Percentiles rank a stretch among this genome's conserved stretches.
Conservation (phyloP, 2,329 filamentous ascomycete genomes). For the Biscogniauxia mediterranea region DNA sequence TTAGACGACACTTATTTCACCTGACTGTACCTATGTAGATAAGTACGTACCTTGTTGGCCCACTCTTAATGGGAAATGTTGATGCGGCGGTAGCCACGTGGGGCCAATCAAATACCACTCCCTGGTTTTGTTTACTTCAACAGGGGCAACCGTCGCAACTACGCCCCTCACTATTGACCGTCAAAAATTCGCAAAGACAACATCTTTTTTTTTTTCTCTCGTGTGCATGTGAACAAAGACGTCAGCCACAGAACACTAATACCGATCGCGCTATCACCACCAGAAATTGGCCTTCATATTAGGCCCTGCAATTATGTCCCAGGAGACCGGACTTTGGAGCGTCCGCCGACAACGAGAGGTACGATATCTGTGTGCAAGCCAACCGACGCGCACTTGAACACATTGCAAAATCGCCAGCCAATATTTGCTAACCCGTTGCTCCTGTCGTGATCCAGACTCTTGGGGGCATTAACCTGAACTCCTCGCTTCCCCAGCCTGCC, state of each 20-base stretch:
- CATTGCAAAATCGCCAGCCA: constrained; percentile 6
- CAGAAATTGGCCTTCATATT: neutral
- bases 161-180: constrained; percentile 2
- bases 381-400: constrained; percentile 5
- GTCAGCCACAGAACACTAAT: neutral
- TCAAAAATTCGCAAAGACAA: constrained; percentile 4
- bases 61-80: constrained; percentile 18
- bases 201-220: neutral
- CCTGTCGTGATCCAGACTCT: constrained; percentile 63
- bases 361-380: constrained; percentile 34
- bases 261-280: neutral
- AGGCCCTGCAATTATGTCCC: constrained; percentile 64
- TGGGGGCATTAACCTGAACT: constrained; percentile 78
- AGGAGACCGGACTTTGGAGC: constrained; percentile 85
- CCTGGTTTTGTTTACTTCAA: constrained; percentile 32
- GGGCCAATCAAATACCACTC: constrained; percentile 21
- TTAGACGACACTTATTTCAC: too few relatives aligned
- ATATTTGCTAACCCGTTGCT: constrained; percentile 14
- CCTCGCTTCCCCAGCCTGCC: constrained; percentile 82
- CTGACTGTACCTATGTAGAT: neutral
- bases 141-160: constrained; percentile 9
- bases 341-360: constrained; percentile 91
- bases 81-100: constrained; percentile 7
- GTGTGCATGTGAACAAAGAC: neutral
- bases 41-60: neutral